A percentile compares a stretch with the other conserved stretches of the same genome.
These are phyloP conservation scores for Rubia occidens DNA, from an alignment of 305 asterid species.

Conservation along the genomic window DNA sequence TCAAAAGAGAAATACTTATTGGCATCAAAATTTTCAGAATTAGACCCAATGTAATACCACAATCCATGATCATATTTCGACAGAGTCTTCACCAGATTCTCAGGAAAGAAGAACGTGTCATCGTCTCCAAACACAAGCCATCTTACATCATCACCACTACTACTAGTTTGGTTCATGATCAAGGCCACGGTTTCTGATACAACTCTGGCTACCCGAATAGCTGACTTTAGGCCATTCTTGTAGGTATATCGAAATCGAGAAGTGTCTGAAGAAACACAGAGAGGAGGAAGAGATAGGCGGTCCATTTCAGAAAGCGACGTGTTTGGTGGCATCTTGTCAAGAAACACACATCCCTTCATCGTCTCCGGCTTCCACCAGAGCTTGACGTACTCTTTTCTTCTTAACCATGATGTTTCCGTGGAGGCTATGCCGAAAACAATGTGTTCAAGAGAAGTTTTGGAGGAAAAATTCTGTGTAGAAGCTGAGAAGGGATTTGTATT, in stretches of 20 bases:
- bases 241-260: slow-evolving; percentile 54
- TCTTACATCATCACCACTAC: slow-evolving; percentile 29
- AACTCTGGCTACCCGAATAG: slow-evolving; percentile 63
- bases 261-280: slow-evolving; percentile 55
- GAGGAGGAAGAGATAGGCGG: slow-evolving; percentile 35
- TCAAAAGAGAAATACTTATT: slow-evolving; percentile 45
- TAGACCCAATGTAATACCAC: slow-evolving; percentile 70
- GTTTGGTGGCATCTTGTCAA: slow-evolving; percentile 31
- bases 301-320: slow-evolving; percentile 19
- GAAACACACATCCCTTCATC: slow-evolving; percentile 72
- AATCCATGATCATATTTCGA: slow-evolving; percentile 64
- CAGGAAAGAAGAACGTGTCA: slow-evolving; percentile 67
- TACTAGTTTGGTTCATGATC: slow-evolving; percentile 26
- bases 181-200: slow-evolving; percentile 50
- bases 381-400: slow-evolving; percentile 42
- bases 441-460: slow-evolving; percentile 46
- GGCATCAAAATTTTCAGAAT: slow-evolving; percentile 52
- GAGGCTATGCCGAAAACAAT: slow-evolving; percentile 75
- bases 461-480: slow-evolving; percentile 18
- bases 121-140: slow-evolving; percentile 90
- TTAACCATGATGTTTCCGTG: slow-evolving; percentile 38
- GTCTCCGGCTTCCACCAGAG: slow-evolving; percentile 65
- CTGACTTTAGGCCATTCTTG: slow-evolving; percentile 53
- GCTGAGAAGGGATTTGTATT: slow-evolving; percentile 18
- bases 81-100: slow-evolving; percentile 60